phyloP scores from a whole-genome alignment of 1,139 yeast genomes.

The Eremothecium cymbalariae region DNA sequence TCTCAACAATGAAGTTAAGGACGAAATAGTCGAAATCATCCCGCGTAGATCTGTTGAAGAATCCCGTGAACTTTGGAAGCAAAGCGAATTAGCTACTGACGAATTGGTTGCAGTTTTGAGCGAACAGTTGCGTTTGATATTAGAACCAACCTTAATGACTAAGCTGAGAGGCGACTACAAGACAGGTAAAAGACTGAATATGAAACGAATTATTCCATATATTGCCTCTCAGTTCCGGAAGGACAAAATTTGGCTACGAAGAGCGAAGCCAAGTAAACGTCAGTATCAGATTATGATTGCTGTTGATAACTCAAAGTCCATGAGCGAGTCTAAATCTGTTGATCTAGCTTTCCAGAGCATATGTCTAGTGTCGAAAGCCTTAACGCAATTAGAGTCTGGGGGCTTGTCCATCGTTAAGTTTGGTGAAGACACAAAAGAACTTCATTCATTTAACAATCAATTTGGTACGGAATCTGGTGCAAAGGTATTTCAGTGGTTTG shows the following conservation, averaged over 20 bases:
- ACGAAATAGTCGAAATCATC: slow-evolving; percentile 21
- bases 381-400: slow-evolving; percentile 91
- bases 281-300: slow-evolving; percentile 97
- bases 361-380: slow-evolving; percentile 87
- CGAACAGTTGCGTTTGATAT: slow-evolving; percentile 84
- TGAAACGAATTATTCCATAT: slow-evolving; percentile 96
- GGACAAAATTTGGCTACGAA: slow-evolving; percentile 96
- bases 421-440: slow-evolving; percentile 76
- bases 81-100: slow-evolving; percentile 73
- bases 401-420: slow-evolving; percentile 85
- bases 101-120: slow-evolving; percentile 82
- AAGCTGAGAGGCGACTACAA: slow-evolving; percentile 92
- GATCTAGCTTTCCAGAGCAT: slow-evolving; percentile 91
- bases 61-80: slow-evolving; percentile 73
- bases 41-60: slow-evolving; percentile 53
- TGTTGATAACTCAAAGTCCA: slow-evolving; percentile 93
- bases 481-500: slow-evolving; percentile 77
- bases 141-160: slow-evolving; percentile 94
- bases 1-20: slow-evolving; percentile 26
- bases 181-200: slow-evolving; percentile 92
- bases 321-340: slow-evolving; percentile 88
- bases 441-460: slow-evolving; percentile 84
- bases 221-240: slow-evolving; percentile 96
- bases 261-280: slow-evolving; percentile 95
- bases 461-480: slow-evolving; percentile 82